Evolutionary conservation across 495 filamentous ascomycete species (phyloP), one percentile per base, ranked within the genome.

Genomic region (Umbilicaria muhlenbergii): DNA sequence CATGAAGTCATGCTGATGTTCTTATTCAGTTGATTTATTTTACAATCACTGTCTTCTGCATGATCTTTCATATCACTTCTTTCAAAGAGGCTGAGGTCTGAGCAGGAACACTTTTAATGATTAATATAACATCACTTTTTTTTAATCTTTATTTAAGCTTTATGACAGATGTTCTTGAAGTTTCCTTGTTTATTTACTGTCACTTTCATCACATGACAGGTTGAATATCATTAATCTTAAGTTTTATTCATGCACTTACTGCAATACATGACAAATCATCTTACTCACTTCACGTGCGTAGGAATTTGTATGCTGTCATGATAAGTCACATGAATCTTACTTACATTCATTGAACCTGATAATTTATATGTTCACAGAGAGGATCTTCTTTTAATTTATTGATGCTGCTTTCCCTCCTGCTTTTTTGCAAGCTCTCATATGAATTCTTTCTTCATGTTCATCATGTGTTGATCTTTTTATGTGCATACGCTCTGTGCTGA

Each of bases 381-480:
- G 38, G 36, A 38, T 37, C 33, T 14, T 42, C 43, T 45, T 35
- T 60, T 13, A 28, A 36, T 16, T 8, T 47, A 0, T 47, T 60
- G 35, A 34, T 37, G n/a, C 34, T 61, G 8, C 39, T 58, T 44
- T 54, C 51, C 2, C 32, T 52, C 18, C 48, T 40, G 43, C 49
- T n/a, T 14, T 16, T 65, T 48, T 48, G 52, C 7, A 41, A 36
- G 31, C 46, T 19, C 18, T 58, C 47, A 3, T 65, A 58, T 32
- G 47, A 61, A 40, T 44, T 59, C 37, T 65, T 65, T 39, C 53
- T 62, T 36, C 43, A 47, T 38, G 45, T 16, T 33, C 49, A 64
- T 46, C 48, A 62, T 43, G 39, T 32, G 16, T 46, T 60, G 11
- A 32, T 53, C 2, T 42, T 36, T n/a, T 33, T 54, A 13, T 51